Base-by-base conservation (phyloP, 345 rosid species). In the Passiflora organensis region DNA sequence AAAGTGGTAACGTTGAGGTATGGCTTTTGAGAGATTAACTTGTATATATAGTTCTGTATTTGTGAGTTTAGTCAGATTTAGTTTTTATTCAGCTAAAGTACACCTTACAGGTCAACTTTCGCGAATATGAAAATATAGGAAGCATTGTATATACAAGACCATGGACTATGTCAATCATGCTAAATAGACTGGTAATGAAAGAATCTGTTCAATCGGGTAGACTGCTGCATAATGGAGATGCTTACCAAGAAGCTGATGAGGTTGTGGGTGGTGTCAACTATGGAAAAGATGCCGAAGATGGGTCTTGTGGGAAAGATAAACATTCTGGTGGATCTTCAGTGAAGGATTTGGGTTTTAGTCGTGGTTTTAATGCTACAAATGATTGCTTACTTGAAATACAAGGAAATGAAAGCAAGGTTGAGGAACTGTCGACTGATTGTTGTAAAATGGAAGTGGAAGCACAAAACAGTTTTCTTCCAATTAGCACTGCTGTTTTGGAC, bases 71-170 rank as follows among this genome's bases (percentile, higher is more conserved):
- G n/a, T n/a, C n/a, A n/a, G n/a, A n/a, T n/a, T n/a, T n/a, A n/a
- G n/a, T n/a, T n/a, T n/a, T n/a, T n/a, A n/a, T n/a, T n/a, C n/a
- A n/a, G n/a, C n/a, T n/a, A n/a, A n/a, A n/a, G n/a, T n/a, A n/a
- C n/a, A n/a, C n/a, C n/a, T n/a, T 51, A 69, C 76, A 82, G 89
- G 71, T 54, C 55, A 53, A 51, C 51, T 62, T 52, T 25, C 61
- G 48, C 45, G 15, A 68, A 24, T 43, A 39, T n/a, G 71, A 71
- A 56, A 65, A 47, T 55, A 58, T 39, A 68, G 53, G 55, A 22
- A 55, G 61, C 28, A 46, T 53, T 44, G 56, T 36, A 34, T 41
- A 58, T 54, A 18, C 41, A 24, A 50, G 32, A 21, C 39, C 51
- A 10, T 57, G 56, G 43, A 8, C 8, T 28, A 8, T 28, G 34